phyloP scores from a whole-genome alignment of 768 basidiomycete species.

The Mycena haematopus region DNA sequence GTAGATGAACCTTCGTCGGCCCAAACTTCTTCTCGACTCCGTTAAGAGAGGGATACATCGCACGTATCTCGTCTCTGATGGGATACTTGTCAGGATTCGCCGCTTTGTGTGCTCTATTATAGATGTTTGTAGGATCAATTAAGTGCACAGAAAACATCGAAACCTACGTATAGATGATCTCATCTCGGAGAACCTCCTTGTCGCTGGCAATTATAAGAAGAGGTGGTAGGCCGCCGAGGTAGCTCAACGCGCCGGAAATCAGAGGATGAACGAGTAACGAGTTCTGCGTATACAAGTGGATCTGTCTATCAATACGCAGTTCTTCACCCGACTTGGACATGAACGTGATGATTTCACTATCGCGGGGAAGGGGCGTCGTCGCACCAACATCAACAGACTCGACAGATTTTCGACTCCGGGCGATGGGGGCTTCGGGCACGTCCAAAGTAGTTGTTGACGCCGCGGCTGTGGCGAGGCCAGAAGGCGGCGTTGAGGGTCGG shows the following conservation, averaged over 20 bases:
- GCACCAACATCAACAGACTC: conserved; percentile 53
- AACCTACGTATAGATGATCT: conserved; percentile 83
- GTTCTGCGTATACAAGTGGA: conserved; percentile 90
- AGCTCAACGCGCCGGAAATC: conserved; percentile 80
- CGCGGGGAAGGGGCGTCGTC: conserved; percentile 49
- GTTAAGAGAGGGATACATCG: conserved; percentile 61
- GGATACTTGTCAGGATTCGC: conserved; percentile 79
- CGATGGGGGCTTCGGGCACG: conserved; percentile 29
- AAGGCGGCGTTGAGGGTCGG: conserved; percentile 31
- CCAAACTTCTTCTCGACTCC: conserved; percentile 58
- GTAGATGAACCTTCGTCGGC: conserved; percentile 88
- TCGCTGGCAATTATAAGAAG: conserved; percentile 85
- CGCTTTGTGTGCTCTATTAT: conserved; percentile 84
- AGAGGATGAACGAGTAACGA: conserved; percentile 78
- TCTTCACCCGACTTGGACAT: conserved; percentile 55
- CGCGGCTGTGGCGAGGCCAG: conserved; percentile 22
- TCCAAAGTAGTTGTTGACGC: conserved; percentile 11
- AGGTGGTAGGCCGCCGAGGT: conserved; percentile 92
- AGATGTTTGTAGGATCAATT: conserved; percentile 6
- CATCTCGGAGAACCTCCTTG: conserved; percentile 91
- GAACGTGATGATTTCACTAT: conserved; percentile 53
- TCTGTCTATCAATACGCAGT: conserved; percentile 65
- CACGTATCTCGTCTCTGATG: conserved; percentile 48
- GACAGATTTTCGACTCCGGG: neutral
- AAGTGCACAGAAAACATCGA: neutral